A percentile compares a stretch with the other conserved stretches of the same genome.
Conservation (phyloP, 2,329 filamentous ascomycete species). For the Paracoccidioides lutzii region DNA sequence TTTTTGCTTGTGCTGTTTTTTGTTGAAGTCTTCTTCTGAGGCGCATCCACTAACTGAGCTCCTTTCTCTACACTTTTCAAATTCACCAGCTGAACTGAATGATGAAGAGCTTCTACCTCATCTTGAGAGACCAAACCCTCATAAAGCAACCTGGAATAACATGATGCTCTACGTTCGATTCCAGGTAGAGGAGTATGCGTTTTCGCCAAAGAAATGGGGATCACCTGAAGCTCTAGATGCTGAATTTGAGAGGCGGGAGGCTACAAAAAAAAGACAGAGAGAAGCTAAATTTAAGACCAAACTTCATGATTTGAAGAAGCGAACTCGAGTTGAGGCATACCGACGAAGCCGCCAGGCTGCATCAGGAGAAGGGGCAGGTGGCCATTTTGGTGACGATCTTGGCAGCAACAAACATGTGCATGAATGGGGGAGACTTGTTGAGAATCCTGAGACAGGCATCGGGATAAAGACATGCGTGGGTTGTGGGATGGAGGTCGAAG, state of each 20-base stretch:
- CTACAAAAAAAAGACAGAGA: conserved; percentile 70
- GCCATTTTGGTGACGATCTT: conserved; percentile 64
- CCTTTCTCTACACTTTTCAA: background rate
- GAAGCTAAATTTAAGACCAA: conserved; percentile 87
- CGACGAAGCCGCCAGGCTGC: conserved; percentile 49
- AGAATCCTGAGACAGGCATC: conserved; percentile 44
- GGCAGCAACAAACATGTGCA: conserved; percentile 66
- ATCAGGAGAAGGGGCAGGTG: conserved; percentile 30
- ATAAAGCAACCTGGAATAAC: conserved; percentile 92
- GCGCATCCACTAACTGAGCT: conserved; percentile 5
- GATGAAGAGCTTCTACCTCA: conserved; percentile 79
- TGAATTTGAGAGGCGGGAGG: conserved; percentile 69
- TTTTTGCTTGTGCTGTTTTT: background rate
- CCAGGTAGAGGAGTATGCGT: conserved; percentile 89
- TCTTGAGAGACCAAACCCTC: conserved; percentile 79
- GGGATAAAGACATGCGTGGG: conserved; percentile 59
- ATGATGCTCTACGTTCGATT: conserved; percentile 96
- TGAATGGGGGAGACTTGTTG: conserved; percentile 57
- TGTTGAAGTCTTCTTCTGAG: too few relatives aligned
- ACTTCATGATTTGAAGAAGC: conserved; percentile 78
- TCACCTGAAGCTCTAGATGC: conserved; percentile 71
- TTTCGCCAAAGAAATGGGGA: conserved; percentile 76
- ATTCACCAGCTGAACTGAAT: conserved; percentile 61
- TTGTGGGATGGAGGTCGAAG: conserved; percentile 56
- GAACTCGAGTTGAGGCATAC: conserved; percentile 83